phyloP scores from a whole-genome alignment of 768 basidiomycete genomes.

The Boletus huronensis region DNA sequence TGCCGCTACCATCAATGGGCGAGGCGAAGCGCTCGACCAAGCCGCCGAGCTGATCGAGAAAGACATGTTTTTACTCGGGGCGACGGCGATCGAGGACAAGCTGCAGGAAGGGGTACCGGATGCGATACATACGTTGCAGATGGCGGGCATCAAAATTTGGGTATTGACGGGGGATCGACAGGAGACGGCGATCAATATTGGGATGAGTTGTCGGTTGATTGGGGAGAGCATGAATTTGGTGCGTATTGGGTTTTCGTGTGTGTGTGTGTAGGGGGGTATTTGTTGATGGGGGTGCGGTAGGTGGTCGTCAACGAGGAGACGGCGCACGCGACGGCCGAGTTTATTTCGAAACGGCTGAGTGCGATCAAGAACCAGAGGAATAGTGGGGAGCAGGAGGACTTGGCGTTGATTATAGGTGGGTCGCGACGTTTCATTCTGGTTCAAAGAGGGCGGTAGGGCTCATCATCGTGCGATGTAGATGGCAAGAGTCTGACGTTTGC shows the following conservation, averaged over 20 bases:
- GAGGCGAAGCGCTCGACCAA: conserved; percentile 89
- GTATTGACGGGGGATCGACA: conserved; percentile 97
- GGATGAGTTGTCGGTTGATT: conserved; percentile 94
- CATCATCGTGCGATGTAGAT: conserved; percentile 45
- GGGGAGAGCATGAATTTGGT: conserved; percentile 97
- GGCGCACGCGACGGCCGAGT: conserved; percentile 75
- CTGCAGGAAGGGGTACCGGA: conserved; percentile 98
- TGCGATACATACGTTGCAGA: conserved; percentile 94
- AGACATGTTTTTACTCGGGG: conserved; percentile 88
- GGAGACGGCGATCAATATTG: conserved; percentile 99
- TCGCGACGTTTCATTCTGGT: background rate
- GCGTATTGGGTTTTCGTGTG: background rate
- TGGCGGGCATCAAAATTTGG: conserved; percentile 99
- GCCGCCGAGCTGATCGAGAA: conserved; percentile 96
- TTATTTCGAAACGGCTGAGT: conserved; percentile 80
- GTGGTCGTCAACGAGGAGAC: conserved; percentile 91
- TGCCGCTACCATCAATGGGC: conserved; percentile 91
- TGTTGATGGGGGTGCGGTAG: background rate
- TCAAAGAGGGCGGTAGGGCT: background rate
- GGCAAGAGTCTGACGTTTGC: conserved; percentile 94
- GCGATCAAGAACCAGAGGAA: conserved; percentile 93
- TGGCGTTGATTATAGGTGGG: conserved; percentile 91
- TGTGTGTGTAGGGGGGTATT: background rate
- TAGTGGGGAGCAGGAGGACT: conserved; percentile 89
- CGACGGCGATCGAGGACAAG: conserved; percentile 98